These are phyloP conservation scores for Albatrellus sp. DNA, from an alignment of 1,284 basidiomycete species.

Conservation along the genomic window DNA sequence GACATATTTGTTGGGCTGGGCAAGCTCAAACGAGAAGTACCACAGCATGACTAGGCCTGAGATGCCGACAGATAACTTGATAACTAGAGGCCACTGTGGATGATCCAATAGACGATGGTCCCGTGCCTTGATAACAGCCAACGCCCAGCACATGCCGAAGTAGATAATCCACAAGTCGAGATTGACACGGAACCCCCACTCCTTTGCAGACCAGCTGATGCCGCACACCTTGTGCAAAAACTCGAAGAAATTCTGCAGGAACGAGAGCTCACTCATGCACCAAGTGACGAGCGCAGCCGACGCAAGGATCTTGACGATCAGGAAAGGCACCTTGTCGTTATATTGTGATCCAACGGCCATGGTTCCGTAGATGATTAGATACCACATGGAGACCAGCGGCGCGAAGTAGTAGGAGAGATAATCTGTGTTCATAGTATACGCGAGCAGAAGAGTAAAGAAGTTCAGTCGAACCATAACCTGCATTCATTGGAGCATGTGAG, in stretches of 20 bases:
- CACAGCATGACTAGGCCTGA: conserved; percentile 50
- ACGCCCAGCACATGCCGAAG: conserved; percentile 69
- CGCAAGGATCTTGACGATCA: conserved; percentile 57
- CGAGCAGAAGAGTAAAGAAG: conserved; percentile 67
- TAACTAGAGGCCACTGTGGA: conserved; percentile 45
- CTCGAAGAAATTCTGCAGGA: conserved; percentile 53
- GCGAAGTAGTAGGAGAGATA: conserved; percentile 86
- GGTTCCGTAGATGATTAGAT: conserved; percentile 73
- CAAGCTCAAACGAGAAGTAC: conserved; percentile 77
- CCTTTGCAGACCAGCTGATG: conserved; percentile 73
- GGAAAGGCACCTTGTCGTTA: conserved; percentile 60
- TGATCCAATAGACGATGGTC: conserved; percentile 64
- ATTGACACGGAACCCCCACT: conserved; percentile 80
- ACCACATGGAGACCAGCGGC: conserved; percentile 76
- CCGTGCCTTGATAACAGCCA: conserved; percentile 65
- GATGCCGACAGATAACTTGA: conserved; percentile 32
- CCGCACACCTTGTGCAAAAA: conserved; percentile 52
- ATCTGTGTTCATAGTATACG: conserved; percentile 84
- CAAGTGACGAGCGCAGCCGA: conserved; percentile 52
- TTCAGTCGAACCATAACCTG: conserved; percentile 76
- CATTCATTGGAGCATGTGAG: not conserved
- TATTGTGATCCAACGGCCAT: conserved; percentile 59
- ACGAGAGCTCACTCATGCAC: conserved; percentile 55
- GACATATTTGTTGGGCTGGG: conserved; percentile 63
- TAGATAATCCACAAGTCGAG: conserved; percentile 86